These are phyloP conservation scores for Cutaneotrichosporon sp. DNA, from an alignment of 1,284 basidiomycete species.

Conservation along the genomic window DNA sequence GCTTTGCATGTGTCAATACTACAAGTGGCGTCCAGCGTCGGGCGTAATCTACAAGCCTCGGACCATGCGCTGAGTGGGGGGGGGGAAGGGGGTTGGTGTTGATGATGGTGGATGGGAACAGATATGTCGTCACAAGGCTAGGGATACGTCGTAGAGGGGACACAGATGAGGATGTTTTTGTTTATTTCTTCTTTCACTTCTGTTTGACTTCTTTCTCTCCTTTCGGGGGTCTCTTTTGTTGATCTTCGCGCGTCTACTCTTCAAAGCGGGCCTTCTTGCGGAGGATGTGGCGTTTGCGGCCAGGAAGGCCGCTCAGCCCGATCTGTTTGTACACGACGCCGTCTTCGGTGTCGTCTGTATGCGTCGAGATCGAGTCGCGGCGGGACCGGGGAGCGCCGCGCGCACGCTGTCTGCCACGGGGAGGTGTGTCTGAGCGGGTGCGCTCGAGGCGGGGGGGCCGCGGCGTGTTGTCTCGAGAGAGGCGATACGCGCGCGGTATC, in stretches of 20 bases:
- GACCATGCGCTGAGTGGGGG: not conserved
- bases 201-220: slow-evolving; percentile 5
- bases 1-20: slow-evolving; percentile 11
- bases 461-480: not conserved
- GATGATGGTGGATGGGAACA: not conserved
- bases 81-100: no score
- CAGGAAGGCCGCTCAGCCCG: slow-evolving; percentile 10
- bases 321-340: slow-evolving; percentile 19
- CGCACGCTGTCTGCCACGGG: not conserved
- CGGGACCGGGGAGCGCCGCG: not conserved
- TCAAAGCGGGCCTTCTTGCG: slow-evolving; percentile 9
- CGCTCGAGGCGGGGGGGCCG: not conserved
- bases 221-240: not conserved
- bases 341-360: slow-evolving; percentile 4
- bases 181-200: slow-evolving; percentile 1
- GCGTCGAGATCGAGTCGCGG: slow-evolving; percentile 1
- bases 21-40: slow-evolving; percentile 8
- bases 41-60: slow-evolving; percentile 5
- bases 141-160: not conserved
- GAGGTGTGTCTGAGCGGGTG: slow-evolving; percentile 5
- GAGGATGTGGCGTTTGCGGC: slow-evolving; percentile 5
- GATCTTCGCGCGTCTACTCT: not conserved
- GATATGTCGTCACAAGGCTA: slow-evolving; percentile 7
- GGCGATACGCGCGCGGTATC: not conserved
- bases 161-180: slow-evolving; percentile 4